Evolutionary conservation across 768 basidiomycete species (phyloP), one percentile per base, ranked within the genome.

Genomic region (Lactarius evosmus): DNA sequence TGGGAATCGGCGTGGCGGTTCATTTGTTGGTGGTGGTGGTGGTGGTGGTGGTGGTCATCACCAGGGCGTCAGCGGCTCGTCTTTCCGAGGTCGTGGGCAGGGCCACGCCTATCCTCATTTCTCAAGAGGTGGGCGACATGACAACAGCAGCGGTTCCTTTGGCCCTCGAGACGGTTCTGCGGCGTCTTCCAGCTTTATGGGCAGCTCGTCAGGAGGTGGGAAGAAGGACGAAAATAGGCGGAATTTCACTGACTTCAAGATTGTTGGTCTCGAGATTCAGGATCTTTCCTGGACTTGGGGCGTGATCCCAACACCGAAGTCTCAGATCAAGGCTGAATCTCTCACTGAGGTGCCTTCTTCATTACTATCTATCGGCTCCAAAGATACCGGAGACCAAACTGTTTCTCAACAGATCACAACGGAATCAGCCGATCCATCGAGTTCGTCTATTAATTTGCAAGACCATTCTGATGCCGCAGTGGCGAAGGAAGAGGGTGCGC

Each of bases 171-270:
- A 89, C 73, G 79, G 79, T 58, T 49, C 65, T 58, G 65, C 67
- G 62, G 51, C 58, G n/a, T 54, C 68, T 41, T 69, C 66, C 14
- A 57, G 61, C 61, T 69, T 64, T 33, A 22, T 69, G 62, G 29
- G 62, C 65, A 56, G 63, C 57, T 53, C 70, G 65, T 56, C 52
- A 40, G 66, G 73, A 3, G 62, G 76, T 72, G 85, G 87, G 82
- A 91, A 91, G 83, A 89, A 88, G 76, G 90, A 92, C 72, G 91
- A 93, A 75, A 89, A 89, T 73, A 85, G 88, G 72, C 85, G 93
- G 70, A 97, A 95, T 33, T 86, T 99, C 69, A 98, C 95, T 40
- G 96, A 98, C 78, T 99, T 99, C 84, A 93, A 96, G 78, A 94
- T 99, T 73, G 81, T 95, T 72, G 95, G 91, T 30, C 80, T 98